phyloP scores from a whole-genome alignment of 352 stramenopile genomes.

The Nothophytophthora sp. region DNA sequence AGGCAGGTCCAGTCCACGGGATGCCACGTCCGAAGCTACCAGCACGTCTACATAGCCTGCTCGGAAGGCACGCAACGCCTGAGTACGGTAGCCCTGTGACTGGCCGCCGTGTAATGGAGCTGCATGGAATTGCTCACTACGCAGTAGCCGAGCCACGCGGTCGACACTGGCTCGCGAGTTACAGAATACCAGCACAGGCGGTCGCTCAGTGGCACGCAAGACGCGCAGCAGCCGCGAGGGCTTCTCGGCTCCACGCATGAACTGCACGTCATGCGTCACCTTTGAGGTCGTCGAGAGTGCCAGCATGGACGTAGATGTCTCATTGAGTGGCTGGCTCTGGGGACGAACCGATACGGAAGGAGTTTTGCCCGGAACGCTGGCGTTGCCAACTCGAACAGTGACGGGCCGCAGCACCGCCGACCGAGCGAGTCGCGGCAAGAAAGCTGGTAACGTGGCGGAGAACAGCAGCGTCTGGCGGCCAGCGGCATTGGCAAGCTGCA shows the following conservation, averaged over 20 bases:
- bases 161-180: constrained; percentile 96
- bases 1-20: constrained; percentile 87
- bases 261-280: constrained; percentile 91
- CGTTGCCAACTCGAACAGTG: constrained; percentile 86
- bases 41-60: constrained; percentile 73
- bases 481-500: constrained; percentile 71
- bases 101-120: constrained; percentile 95
- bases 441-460: constrained; percentile 92
- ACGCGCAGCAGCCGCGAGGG: constrained; percentile 39
- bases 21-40: constrained; percentile 91
- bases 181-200: constrained; percentile 97
- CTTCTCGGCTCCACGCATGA: constrained; percentile 53
- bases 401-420: constrained; percentile 94
- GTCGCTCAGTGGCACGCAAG: constrained; percentile 75
- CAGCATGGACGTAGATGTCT: constrained; percentile 1
- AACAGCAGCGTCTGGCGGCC: constrained; percentile 91
- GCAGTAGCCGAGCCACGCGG: constrained; percentile 90
- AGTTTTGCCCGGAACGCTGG: constrained; percentile 11
- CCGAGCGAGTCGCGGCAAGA: constrained; percentile 91
- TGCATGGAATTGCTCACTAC: constrained; percentile 94
- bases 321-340: neutral
- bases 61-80: constrained; percentile 49
- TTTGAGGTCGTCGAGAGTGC: constrained; percentile 22
- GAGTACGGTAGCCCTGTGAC: constrained; percentile 64
- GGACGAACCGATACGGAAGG: neutral